A percentile compares a stretch with the other conserved stretches of the same genome.
Evolutionary conservation across 352 stramenopile genomes (phyloP).

Genomic region (Globisporangium viniferum): DNA sequence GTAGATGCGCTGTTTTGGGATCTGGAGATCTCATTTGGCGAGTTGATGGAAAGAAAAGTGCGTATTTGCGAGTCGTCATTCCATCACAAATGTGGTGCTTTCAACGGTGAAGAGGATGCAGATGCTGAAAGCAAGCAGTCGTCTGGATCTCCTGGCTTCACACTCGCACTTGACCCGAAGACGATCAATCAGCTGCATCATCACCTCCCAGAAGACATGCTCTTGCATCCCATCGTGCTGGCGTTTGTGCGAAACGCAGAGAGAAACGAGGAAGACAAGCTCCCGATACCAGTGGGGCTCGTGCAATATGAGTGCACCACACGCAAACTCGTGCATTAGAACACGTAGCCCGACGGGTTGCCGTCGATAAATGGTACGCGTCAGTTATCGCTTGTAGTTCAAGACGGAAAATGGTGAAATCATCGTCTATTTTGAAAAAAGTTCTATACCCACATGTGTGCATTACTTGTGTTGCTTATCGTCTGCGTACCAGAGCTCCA

Average conservation of each 20-base stretch:
- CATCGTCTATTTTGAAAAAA: background rate
- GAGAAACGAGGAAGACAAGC: background rate
- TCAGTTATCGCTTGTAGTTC: background rate
- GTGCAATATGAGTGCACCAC: constrained; percentile 13
- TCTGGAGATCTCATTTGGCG: constrained; percentile 14
- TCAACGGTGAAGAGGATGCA: background rate
- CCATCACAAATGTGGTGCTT: constrained; percentile 1
- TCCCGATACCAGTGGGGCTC: background rate
- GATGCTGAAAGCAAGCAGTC: background rate
- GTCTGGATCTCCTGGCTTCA: background rate
- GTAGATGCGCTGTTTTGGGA: constrained; percentile 21
- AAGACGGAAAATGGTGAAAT: background rate
- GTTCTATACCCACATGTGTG: background rate
- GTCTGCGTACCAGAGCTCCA: constrained; percentile 10
- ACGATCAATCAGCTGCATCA: constrained; percentile 11
- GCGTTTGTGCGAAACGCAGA: constrained; percentile 3
- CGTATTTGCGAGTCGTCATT: constrained; percentile 20
- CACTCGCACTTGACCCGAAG: background rate
- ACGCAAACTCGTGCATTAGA: constrained; percentile 3
- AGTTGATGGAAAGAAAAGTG: constrained; percentile 12
- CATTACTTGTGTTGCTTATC: background rate
- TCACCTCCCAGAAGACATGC: constrained; percentile 1
- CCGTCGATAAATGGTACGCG: background rate
- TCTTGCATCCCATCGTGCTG: background rate
- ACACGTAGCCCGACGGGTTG: background rate